Evolutionary conservation across 75 land plant species (phyloP), one percentile per base, ranked within the genome.

Genomic region (Adiantum capillusveneris): DNA sequence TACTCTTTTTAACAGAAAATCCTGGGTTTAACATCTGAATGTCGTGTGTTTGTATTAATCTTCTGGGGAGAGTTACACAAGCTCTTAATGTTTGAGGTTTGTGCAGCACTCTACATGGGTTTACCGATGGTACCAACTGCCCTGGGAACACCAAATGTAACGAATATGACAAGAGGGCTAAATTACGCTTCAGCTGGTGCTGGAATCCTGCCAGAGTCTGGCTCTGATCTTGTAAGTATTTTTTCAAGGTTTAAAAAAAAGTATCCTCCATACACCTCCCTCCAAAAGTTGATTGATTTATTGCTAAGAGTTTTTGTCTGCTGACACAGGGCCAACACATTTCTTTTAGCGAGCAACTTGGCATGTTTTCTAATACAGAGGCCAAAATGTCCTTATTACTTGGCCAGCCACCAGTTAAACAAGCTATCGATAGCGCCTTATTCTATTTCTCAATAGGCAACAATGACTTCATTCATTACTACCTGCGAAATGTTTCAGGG

Each of bases 121-220:
- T 69, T 89, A 11, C 95, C 95, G 0, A 76, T 89, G 25, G 83
- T 82, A 14, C 89, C 81, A 0, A 62, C 86, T 13, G 83, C 65
- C 68, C 72, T 85, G 1, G 77, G 81, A 1, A 62, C 69, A 44
- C 46, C 31, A 20, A 79, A 79, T 0, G 14, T 16, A 0, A 55
- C 73, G 1, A 77, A 70, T 44, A 74, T 88, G 85, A 50, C 71
- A 49, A 79, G 68, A 22, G 95, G 95, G 11, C 74, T 80, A 29
- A 89, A 82, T 72, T 89, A 77, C 63, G 95, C 95, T 16, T 89
- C 89, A 48, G 86, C 95, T 31, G 86, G 79, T 29, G 86, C 84
- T 60, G 86, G 89, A 19, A 75, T 85, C 44, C 67, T 85, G 27
- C 70, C 77, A 69, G 48, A 81, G 11, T 86, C 82, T 28, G 96